Conservation (phyloP, 441 rosid species). For the Populus hybrid region DNA sequence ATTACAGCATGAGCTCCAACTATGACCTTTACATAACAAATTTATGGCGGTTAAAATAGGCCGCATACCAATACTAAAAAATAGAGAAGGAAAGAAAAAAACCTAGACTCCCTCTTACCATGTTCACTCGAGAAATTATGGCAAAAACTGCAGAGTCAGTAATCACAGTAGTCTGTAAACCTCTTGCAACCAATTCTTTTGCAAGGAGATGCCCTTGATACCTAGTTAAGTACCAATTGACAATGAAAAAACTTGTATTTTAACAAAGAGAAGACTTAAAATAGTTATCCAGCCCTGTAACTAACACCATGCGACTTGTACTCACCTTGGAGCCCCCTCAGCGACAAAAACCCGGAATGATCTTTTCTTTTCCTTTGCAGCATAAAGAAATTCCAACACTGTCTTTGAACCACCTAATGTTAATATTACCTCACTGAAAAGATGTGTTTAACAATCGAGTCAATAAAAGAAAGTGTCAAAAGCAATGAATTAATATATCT, state of each 20-base stretch:
- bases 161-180: conserved; percentile 87
- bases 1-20: conserved; percentile 98
- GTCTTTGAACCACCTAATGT: conserved; percentile 97
- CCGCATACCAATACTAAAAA: not conserved
- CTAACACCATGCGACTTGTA: conserved; percentile 19
- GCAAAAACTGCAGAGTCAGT: conserved; percentile 98
- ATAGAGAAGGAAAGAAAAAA: not conserved
- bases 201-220: conserved; percentile 95
- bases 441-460: conserved; percentile 18
- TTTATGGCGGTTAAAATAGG: conserved; percentile 14
- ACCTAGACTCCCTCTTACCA: conserved; percentile 42
- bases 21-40: conserved; percentile 59
- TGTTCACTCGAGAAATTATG: conserved; percentile 93
- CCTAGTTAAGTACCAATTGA: conserved; percentile 34
- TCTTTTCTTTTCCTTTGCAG: conserved; percentile 95
- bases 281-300: conserved; percentile 8
- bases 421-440: conserved; percentile 91
- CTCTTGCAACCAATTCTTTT: conserved; percentile 87
- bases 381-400: conserved; percentile 88
- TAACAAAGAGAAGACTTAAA: conserved; percentile 9
- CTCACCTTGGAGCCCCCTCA: conserved; percentile 98
- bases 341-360: conserved; percentile 95
- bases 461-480: conserved; percentile 8
- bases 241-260: not conserved
- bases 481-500: not conserved